Base-by-base conservation (phyloP, 1,284 basidiomycete genomes). In the Boletus smithii region DNA sequence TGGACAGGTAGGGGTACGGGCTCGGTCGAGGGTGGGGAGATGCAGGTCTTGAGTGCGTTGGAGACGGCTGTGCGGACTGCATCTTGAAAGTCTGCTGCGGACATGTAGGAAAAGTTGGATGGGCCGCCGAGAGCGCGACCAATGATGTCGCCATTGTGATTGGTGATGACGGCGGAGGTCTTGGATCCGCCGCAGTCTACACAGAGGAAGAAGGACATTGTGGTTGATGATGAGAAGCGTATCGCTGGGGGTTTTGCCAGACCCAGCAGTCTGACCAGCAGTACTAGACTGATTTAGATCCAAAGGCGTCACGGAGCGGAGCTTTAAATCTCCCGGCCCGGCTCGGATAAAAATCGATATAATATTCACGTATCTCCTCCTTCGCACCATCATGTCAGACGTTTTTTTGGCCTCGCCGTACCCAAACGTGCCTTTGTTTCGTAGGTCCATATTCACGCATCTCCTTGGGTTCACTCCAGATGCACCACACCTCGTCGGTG, bases 141-240 rank as follows among this genome's bases (percentile, higher is more conserved):
- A 40, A 87, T 51, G 58, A 88, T 73, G 3, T 68, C 66, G 46
- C 87, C 85, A 5, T 71, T 52, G 18, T 59, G 57, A 59, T 82
- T 73, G 50, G 72, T 72, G 61, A 91, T 77, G 52, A 78, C 85
- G 8, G 77, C 85, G 20, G 83, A 77, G 7, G 88, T 89, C 71
- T 91, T 91, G 38, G 86, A 85, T 17, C 86, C 88, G 27, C 88
- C 88, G 53, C 88, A 90, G 65, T 91, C 87, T 50, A 86, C 80
- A 59, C 84, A 89, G 53, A 91, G 80, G 61, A 79, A 85, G 56
- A 86, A 70, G 8, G 80, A 67, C 80, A 82, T 79, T 10, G 1
- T 20, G 18, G 30, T 11, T 3, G 23, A 9, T 34, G 17, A 26
- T 9, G 8, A 31, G 8, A 11, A 26, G 9, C 24, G 27, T 14